Base-by-base conservation (phyloP, 2,329 filamentous ascomycete genomes). In the Colletotrichum sp. region DNA sequence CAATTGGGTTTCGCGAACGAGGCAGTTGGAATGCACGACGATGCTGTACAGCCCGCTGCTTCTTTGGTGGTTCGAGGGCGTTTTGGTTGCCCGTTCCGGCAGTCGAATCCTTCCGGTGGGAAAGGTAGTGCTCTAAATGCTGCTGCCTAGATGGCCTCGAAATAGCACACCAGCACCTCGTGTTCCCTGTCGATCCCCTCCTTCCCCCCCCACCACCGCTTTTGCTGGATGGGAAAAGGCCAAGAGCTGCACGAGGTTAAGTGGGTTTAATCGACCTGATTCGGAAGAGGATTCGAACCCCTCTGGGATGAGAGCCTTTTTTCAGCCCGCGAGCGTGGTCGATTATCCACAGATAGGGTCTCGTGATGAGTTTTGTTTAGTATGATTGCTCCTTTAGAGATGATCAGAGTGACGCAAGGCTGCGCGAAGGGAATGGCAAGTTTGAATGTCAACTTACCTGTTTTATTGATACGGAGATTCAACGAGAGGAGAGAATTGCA, bases 131-230 rank as follows among this genome's bases (percentile, higher is more conserved):
- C 52, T 55, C 34, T 66, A 71, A 74, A 74, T 71, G 60, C 67
- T 74, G 72, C 67, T 74, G 72, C 67, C 72, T 74, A 48, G 34
- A 67, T 12, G 60, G 60, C 43, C 71, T 64, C 59, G 21, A 71
- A 74, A 74, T 74, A 74, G 67, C 65, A 63, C 2, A 26, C 59
- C n/a, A 18, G 43, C n/a, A 65, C 30, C 67, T 74, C 67, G 71
- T 74, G 43, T 74, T 74, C 67, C 48, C 43, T 48, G 43, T 30
- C 32, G 26, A 68, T 68, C 66, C 32, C 66, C 10, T 52, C 13
- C 43, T 24, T 24, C 43, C 13, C 4, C n/a, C 43, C 43, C n/a
- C 43, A 52, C n/a, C n/a, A 21, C 43, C 12, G 43, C 43, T 52
- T 52, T 52, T 52, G n/a, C 43, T 52, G n/a, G 43, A 52, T 52